These are phyloP conservation scores for Microbotryum violaceum DNA, from an alignment of 1,284 basidiomycete species.

Conservation along the genomic window DNA sequence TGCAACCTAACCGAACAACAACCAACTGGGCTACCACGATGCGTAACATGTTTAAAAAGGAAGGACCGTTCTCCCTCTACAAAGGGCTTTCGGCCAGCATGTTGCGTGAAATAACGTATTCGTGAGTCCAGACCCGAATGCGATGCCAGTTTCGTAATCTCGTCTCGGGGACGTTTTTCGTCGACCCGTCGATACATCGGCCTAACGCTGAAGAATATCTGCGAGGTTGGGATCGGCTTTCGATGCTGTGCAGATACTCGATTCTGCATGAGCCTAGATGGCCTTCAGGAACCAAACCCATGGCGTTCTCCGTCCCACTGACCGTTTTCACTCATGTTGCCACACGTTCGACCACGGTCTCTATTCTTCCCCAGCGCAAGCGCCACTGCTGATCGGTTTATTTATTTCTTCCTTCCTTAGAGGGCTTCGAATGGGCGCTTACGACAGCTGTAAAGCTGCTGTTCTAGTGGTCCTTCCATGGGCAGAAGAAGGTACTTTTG, in stretches of 20 bases:
- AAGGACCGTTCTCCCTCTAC: slow-evolving; percentile 27
- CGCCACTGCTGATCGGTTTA: neutral
- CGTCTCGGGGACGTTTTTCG: too few relatives aligned
- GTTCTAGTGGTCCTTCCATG: slow-evolving; percentile 11
- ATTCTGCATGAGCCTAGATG: too few relatives aligned
- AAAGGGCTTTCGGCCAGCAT: slow-evolving; percentile 33
- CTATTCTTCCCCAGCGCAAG: neutral
- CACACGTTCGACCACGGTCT: neutral
- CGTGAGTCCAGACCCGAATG: neutral
- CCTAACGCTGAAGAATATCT: neutral
- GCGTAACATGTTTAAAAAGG: slow-evolving; percentile 26
- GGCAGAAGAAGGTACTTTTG: slow-evolving; percentile 25
- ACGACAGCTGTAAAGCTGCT: slow-evolving; percentile 31
- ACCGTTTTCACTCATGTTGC: neutral
- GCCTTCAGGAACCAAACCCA: too few relatives aligned
- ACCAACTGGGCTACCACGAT: slow-evolving; percentile 28
- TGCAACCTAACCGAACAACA: slow-evolving; percentile 11
- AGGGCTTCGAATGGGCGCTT: slow-evolving; percentile 34
- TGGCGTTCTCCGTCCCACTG: too few relatives aligned
- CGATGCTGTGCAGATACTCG: neutral
- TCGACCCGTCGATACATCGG: neutral
- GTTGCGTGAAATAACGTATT: slow-evolving; percentile 31
- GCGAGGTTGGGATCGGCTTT: neutral
- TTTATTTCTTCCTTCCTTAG: neutral
- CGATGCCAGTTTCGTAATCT: too few relatives aligned